Percentiles rank a stretch among this genome's conserved stretches.
phyloP scores from a whole-genome alignment of 805 yeast genomes.

The Zygosaccharomyces gambellarensis region DNA sequence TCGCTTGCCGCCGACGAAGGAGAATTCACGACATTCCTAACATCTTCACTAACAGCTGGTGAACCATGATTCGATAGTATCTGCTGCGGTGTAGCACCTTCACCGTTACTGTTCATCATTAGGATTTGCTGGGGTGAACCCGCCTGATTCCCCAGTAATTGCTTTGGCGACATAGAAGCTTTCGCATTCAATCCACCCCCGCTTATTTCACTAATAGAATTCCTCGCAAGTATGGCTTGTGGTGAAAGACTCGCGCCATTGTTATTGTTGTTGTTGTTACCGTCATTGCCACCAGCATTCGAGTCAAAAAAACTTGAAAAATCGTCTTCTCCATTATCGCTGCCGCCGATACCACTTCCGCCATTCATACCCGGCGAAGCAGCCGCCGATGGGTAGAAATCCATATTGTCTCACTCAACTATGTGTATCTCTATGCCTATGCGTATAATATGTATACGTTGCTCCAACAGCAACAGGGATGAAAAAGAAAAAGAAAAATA shows the following conservation, averaged over 20 bases:
- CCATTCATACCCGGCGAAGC: constrained; percentile 4
- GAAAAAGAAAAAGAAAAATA: neutral
- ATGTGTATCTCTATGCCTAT: neutral
- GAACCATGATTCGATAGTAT: constrained; percentile 17
- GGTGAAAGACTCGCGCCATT: constrained; percentile 26
- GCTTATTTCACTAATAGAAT: constrained; percentile 16
- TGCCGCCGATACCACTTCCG: constrained; percentile 1
- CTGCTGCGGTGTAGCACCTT: constrained; percentile 29
- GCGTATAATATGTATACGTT: neutral
- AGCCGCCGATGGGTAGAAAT: constrained; percentile 7
- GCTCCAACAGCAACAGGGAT: neutral
- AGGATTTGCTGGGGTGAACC: constrained; percentile 23
- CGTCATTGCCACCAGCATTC: constrained; percentile 33
- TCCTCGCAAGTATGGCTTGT: constrained; percentile 32
- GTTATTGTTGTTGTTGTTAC: constrained; percentile 5
- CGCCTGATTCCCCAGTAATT: constrained; percentile 17
- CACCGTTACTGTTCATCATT: constrained; percentile 13
- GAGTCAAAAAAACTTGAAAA: constrained; percentile 44
- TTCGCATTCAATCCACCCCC: constrained; percentile 6
- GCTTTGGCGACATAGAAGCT: constrained; percentile 25
- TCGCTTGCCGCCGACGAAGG: constrained; percentile 8
- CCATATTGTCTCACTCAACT: neutral
- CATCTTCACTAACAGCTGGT: constrained; percentile 10
- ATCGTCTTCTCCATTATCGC: constrained; percentile 24
- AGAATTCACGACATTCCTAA: constrained; percentile 7